Evolutionary conservation across 345 rosid species (phyloP).

Genomic region (Geranium brycei): DNA sequence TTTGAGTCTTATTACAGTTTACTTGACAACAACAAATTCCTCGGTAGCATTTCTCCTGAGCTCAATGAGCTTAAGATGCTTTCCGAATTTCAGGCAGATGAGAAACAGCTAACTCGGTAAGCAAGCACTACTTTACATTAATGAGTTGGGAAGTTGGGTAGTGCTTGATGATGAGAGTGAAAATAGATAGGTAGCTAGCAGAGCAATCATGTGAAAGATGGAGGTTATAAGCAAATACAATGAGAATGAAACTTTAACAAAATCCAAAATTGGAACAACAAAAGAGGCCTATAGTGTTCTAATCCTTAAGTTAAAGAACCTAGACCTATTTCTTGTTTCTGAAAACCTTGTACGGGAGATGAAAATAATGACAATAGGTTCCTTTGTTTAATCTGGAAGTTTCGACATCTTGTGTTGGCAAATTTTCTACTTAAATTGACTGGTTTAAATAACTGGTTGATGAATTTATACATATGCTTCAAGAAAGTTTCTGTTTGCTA

Average conservation of each 20-base stretch:
- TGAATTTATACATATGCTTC: slow-evolving; percentile 1
- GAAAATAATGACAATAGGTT: background rate
- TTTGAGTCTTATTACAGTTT: slow-evolving; percentile 22
- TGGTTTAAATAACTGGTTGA: background rate
- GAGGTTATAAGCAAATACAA: background rate
- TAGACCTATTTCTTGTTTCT: background rate
- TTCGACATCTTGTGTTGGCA: background rate
- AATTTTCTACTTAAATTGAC: background rate
- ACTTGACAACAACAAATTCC: slow-evolving; percentile 44
- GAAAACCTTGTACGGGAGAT: background rate
- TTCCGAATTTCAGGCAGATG: slow-evolving; percentile 42
- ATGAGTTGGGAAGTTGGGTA: background rate
- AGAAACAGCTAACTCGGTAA: slow-evolving; percentile 24
- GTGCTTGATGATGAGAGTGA: background rate
- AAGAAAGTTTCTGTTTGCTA: slow-evolving; percentile 4
- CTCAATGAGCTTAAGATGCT: slow-evolving; percentile 18
- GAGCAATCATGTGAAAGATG: background rate
- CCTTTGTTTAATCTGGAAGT: background rate
- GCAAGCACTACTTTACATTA: slow-evolving; percentile 1
- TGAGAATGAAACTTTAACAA: too few species aligned
- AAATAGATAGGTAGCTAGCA: background rate
- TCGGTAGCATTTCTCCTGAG: slow-evolving; percentile 30
- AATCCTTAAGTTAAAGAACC: too few species aligned
- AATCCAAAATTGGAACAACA: too few species aligned
- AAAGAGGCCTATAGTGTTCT: too few species aligned